Evolutionary conservation across 805 yeast genomes (phyloP).

Genomic region (Nematodospora valgi): DNA sequence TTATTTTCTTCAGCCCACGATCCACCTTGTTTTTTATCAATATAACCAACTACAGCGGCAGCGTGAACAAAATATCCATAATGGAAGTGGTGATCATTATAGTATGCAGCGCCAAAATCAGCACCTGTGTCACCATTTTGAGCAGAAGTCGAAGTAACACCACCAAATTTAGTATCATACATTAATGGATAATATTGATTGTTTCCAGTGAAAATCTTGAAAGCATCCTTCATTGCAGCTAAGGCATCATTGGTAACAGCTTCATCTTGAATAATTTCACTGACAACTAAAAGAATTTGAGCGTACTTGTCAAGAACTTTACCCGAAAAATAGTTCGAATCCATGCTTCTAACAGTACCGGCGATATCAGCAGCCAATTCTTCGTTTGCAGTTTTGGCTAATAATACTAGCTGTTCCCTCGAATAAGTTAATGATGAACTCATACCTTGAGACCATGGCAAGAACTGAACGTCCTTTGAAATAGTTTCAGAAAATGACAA

Average conservation of each 20-base stretch:
- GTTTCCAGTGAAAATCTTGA: conserved; percentile 37
- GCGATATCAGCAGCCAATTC: conserved; percentile 48
- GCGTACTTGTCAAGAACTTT: conserved; percentile 57
- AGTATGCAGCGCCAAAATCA: conserved; percentile 71
- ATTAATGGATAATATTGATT: conserved; percentile 47
- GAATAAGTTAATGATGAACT: conserved; percentile 33
- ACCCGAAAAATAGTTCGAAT: conserved; percentile 51
- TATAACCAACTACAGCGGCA: conserved; percentile 72
- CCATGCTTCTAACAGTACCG: conserved; percentile 31
- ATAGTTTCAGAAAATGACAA: conserved; percentile 38
- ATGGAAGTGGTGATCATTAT: conserved; percentile 87
- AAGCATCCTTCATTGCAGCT: conserved; percentile 39
- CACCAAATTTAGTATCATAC: conserved; percentile 54
- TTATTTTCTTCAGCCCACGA: conserved; percentile 48
- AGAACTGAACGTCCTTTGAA: conserved; percentile 37
- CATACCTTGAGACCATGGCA: conserved; percentile 42
- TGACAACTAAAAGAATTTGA: conserved; percentile 49
- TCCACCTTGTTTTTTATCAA: conserved; percentile 53
- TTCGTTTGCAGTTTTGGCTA: conserved; percentile 44
- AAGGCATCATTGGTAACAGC: conserved; percentile 34
- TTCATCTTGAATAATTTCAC: conserved; percentile 46
- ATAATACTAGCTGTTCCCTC: conserved; percentile 38
- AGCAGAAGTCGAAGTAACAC: conserved; percentile 52
- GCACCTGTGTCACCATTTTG: conserved; percentile 43
- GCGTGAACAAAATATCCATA: conserved; percentile 82